Conservation (phyloP, 73 alveolate genomes). For the Tetrahymena borealis region DNA sequence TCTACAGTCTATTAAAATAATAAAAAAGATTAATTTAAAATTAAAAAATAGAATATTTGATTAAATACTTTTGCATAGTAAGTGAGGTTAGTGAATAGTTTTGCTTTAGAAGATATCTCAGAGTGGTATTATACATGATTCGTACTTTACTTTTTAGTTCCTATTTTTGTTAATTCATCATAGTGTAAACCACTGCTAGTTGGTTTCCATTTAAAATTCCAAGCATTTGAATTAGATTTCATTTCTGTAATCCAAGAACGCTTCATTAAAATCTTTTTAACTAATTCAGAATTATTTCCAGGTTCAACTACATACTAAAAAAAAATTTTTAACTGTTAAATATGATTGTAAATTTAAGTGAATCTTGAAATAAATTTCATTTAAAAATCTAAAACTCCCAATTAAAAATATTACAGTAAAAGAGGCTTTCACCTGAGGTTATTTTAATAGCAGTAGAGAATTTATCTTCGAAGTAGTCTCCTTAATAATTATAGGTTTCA, state of each 20-base stretch:
- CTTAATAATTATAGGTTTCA: neutral
- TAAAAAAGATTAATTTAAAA: neutral
- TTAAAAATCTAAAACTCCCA: neutral
- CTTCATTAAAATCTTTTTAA: neutral
- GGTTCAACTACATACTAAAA: neutral
- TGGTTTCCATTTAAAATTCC: neutral
- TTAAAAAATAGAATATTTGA: neutral
- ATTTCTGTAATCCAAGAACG: neutral
- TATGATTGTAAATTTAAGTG: neutral
- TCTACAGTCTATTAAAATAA: neutral
- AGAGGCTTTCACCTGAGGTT: neutral
- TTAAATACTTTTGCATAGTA: neutral
- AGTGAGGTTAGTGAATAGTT: neutral
- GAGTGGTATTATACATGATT: neutral
- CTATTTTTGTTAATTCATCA: neutral
- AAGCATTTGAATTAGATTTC: neutral
- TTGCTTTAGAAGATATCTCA: neutral
- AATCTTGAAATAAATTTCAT: neutral
- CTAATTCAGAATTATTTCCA: neutral
- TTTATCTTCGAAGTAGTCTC: neutral
- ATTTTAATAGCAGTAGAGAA: neutral
- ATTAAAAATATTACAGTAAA: neutral
- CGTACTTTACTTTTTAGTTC: neutral
- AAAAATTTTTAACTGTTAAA: neutral
- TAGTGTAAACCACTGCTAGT: neutral